Percentiles rank a stretch among this genome's conserved stretches.
phyloP scores from a whole-genome alignment of 208 protist genomes.

The Crithidia thermophila region DNA sequence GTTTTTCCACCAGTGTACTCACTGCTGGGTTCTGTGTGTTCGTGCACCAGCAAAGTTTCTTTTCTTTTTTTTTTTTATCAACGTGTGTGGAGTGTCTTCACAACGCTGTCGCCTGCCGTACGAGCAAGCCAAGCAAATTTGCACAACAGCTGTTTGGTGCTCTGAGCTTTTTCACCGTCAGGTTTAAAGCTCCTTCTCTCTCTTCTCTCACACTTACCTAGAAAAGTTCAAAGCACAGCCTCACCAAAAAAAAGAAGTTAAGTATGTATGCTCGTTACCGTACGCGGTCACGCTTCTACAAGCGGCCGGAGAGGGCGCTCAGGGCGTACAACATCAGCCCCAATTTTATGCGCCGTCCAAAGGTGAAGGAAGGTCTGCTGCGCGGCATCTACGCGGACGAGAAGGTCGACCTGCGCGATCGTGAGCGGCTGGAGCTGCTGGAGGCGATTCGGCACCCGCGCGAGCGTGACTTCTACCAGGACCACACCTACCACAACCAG shows the following conservation, averaged over 20 bases:
- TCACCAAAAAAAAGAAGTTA: background rate
- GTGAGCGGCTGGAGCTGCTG: slow-evolving; percentile 76
- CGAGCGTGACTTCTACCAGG: slow-evolving; percentile 92
- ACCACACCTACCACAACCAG: slow-evolving; percentile 93
- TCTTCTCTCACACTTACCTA: background rate
- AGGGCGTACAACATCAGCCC: slow-evolving; percentile 78
- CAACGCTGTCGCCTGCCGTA: too few species aligned
- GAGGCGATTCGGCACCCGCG: slow-evolving; percentile 83
- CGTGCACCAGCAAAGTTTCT: too few species aligned
- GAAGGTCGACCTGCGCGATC: slow-evolving; percentile 75
- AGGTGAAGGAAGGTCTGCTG: slow-evolving; percentile 70
- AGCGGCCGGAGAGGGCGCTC: slow-evolving; percentile 42
- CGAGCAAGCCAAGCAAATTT: too few species aligned
- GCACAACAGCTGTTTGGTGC: too few species aligned
- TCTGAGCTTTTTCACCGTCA: too few species aligned
- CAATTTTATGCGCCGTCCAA: slow-evolving; percentile 65
- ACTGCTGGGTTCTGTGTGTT: too few species aligned
- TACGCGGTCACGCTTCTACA: slow-evolving; percentile 85
- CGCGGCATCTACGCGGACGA: slow-evolving; percentile 76
- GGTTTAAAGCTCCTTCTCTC: too few species aligned
- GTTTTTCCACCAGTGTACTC: too few species aligned
- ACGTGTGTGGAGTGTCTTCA: too few species aligned
- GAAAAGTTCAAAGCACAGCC: background rate
- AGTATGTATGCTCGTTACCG: slow-evolving; percentile 87
- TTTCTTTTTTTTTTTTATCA: too few species aligned